These are phyloP conservation scores for Lactarius sanguifluus DNA, from an alignment of 768 basidiomycete species.

Conservation along the genomic window DNA sequence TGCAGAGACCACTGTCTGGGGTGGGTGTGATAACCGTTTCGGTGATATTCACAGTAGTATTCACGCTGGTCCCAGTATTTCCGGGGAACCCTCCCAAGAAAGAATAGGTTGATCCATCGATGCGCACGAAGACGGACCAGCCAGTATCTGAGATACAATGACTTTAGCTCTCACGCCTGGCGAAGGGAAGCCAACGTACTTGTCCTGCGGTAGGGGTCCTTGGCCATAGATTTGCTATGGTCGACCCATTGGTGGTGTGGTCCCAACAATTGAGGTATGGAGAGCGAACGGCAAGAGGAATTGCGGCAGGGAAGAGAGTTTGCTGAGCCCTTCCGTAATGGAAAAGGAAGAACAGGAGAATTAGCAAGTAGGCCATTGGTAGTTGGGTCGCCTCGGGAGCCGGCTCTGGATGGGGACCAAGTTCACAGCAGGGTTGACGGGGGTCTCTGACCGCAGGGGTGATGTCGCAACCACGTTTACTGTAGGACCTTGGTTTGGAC, in stretches of 20 bases:
- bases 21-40: too few relatives aligned
- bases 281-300: slow-evolving; percentile 34
- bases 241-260: slow-evolving; percentile 4
- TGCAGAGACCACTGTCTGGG: too few relatives aligned
- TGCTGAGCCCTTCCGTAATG: slow-evolving; percentile 10
- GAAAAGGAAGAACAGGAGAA: slow-evolving; percentile 1
- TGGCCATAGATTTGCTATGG: slow-evolving; percentile 27
- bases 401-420: neutral
- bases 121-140: slow-evolving; percentile 24
- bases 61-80: too few relatives aligned
- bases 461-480: too few relatives aligned
- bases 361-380: neutral
- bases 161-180: neutral
- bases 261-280: slow-evolving; percentile 34
- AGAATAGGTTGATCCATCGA: slow-evolving; percentile 27
- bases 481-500: neutral
- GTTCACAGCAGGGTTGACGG: neutral
- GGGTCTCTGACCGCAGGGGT: too few relatives aligned
- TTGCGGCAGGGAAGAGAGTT: slow-evolving; percentile 29
- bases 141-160: slow-evolving; percentile 11
- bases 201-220: slow-evolving; percentile 6
- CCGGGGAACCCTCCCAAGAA: slow-evolving; percentile 24
- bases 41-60: too few relatives aligned
- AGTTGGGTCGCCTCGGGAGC: neutral
- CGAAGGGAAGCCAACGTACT: neutral